phyloP scores from a whole-genome alignment of 106 monocot genomes.

The Xerophyta viscosa region DNA sequence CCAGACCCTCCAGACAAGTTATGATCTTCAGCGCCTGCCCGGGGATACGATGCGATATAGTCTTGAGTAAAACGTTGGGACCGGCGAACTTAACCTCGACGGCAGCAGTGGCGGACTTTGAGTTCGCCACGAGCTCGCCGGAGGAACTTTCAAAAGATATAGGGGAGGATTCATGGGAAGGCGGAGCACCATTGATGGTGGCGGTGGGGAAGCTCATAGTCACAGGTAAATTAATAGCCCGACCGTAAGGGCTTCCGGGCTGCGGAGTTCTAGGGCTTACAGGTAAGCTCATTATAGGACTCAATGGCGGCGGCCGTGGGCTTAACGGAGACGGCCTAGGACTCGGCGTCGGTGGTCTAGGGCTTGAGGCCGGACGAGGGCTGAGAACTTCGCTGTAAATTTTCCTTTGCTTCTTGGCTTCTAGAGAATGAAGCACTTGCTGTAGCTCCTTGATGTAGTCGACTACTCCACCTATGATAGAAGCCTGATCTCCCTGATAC shows the following conservation, averaged over 20 bases:
- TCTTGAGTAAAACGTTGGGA: conserved; percentile 72
- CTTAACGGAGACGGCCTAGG: conserved; percentile 25
- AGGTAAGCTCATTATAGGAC: conserved; percentile 1
- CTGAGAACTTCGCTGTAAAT: conserved; percentile 68
- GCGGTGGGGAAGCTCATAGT: conserved; percentile 9
- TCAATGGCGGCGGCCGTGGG: conserved; percentile 23
- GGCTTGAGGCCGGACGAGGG: conserved; percentile 47
- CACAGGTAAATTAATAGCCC: no score
- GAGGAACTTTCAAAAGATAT: conserved; percentile 4
- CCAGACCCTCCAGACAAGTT: conserved; percentile 54
- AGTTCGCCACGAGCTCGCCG: conserved; percentile 31
- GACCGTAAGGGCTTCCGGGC: conserved; percentile 70
- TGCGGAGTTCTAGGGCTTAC: conserved; percentile 44
- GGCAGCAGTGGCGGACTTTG: conserved; percentile 41
- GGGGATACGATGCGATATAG: conserved; percentile 59
- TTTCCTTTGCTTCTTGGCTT: conserved; percentile 86
- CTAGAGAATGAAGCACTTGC: conserved; percentile 57
- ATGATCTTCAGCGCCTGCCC: conserved; percentile 75
- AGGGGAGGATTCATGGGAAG: conserved; percentile 26
- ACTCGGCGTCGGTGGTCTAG: conserved; percentile 18
- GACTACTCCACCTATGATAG: conserved; percentile 83
- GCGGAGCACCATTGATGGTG: background rate
- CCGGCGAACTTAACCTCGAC: conserved; percentile 88
- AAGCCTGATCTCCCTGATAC: conserved; percentile 78
- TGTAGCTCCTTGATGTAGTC: conserved; percentile 92